These are phyloP conservation scores for Aegilops longissima DNA, from an alignment of 176 grass and related monocot genomes.

Conservation along the genomic window DNA sequence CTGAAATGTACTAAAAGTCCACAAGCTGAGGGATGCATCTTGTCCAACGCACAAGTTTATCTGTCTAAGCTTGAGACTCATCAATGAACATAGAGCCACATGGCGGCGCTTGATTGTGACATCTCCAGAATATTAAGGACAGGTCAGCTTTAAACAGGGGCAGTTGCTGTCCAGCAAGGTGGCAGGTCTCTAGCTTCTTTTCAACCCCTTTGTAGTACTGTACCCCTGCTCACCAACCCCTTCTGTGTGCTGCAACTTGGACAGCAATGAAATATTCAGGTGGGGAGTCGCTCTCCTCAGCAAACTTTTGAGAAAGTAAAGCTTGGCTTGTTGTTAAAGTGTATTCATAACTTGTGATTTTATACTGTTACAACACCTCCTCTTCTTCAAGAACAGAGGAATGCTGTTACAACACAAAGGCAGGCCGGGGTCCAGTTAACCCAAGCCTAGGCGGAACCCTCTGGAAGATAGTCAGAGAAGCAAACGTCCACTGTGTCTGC, in stretches of 20 bases:
- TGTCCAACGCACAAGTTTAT: not conserved
- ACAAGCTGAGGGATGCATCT: slow-evolving; percentile 4
- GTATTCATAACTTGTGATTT: not conserved
- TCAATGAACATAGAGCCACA: not conserved
- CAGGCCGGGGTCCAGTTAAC: not conserved
- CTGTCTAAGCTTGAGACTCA: not conserved
- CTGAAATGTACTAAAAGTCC: not conserved
- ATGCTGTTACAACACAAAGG: too few species aligned
- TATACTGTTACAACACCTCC: not conserved
- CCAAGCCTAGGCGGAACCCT: not conserved
- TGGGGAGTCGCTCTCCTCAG: not conserved
- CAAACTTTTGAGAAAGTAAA: not conserved
- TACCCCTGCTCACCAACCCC: not conserved
- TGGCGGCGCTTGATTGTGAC: not conserved
- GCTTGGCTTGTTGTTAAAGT: not conserved
- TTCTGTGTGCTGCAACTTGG: not conserved
- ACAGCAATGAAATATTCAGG: not conserved
- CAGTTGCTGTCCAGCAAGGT: not conserved
- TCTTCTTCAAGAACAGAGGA: too few species aligned
- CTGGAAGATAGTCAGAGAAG: not conserved
- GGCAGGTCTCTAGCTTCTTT: not conserved
- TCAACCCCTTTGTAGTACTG: too few species aligned
- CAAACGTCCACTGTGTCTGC: not conserved
- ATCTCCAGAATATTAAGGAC: not conserved
- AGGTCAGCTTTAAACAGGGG: not conserved